Percentiles rank a stretch among this genome's conserved stretches.
These are phyloP conservation scores for Suhomyces vadensis DNA, from an alignment of 805 yeast genomes.

Conservation along the genomic window DNA sequence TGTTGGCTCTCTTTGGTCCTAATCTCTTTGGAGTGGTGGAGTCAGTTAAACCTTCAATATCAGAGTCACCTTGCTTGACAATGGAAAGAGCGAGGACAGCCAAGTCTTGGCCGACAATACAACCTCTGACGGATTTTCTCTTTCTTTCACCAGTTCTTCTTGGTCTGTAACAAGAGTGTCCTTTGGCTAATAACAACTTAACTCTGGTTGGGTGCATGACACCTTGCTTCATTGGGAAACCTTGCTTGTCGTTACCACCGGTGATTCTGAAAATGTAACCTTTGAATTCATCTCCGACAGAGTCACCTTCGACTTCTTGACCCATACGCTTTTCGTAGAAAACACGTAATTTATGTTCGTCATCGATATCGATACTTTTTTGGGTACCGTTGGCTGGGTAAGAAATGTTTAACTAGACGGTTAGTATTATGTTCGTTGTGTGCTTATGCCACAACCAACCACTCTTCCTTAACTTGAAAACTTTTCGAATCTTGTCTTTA, in stretches of 20 bases:
- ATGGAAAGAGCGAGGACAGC: constrained; percentile 91
- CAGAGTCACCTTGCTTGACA: constrained; percentile 96
- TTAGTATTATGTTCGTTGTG: not conserved
- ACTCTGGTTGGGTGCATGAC: constrained; percentile 99
- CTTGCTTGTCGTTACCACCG: constrained; percentile 99
- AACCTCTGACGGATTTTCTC: constrained; percentile 99
- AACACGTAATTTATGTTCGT: constrained; percentile 97
- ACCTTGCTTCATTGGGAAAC: constrained; percentile 99
- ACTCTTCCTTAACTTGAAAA: too few relatives aligned
- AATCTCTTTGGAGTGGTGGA: constrained; percentile 95
- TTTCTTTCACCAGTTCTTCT: constrained; percentile 99
- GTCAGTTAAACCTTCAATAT: constrained; percentile 95
- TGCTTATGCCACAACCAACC: not conserved
- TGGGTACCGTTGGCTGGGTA: constrained; percentile 99
- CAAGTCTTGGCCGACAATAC: constrained; percentile 96
- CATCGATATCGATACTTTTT: constrained; percentile 96
- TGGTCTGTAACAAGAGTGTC: constrained; percentile 99
- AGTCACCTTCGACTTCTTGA: constrained; percentile 99
- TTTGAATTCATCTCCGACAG: constrained; percentile 98
- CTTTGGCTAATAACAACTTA: constrained; percentile 88
- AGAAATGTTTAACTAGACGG: constrained; percentile 88
- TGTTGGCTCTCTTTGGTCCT: constrained; percentile 99
- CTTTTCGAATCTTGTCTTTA: too few relatives aligned
- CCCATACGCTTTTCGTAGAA: constrained; percentile 99
- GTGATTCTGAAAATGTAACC: constrained; percentile 98